Conservation (phyloP, 305 asterid species). For the Fraxinus angustifolia region DNA sequence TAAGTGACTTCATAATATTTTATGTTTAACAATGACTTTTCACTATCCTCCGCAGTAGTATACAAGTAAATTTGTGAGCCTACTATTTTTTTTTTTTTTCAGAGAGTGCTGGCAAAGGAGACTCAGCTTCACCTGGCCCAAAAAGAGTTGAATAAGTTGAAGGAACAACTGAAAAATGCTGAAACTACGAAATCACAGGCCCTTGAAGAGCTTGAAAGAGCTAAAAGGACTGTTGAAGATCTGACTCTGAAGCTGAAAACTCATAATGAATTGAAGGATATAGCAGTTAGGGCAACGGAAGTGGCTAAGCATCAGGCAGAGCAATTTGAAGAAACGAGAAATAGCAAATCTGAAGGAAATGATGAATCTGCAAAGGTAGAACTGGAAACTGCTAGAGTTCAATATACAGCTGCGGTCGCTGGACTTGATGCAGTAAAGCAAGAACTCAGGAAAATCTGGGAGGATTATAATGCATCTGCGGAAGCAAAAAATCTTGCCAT, state of each 20-base stretch:
- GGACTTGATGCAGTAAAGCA: constrained; percentile 67
- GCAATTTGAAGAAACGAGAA: constrained; percentile 45
- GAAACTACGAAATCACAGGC: constrained; percentile 70
- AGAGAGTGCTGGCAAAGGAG: constrained; percentile 77
- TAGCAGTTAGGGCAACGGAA: constrained; percentile 50
- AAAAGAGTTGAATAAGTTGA: constrained; percentile 67
- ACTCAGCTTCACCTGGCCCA: constrained; percentile 68
- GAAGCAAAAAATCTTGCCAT: constrained; percentile 50
- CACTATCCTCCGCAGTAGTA: neutral
- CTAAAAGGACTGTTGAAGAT: constrained; percentile 53
- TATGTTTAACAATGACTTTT: neutral
- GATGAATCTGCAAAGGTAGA: constrained; percentile 35
- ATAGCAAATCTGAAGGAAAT: constrained; percentile 27
- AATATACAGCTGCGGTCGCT: constrained; percentile 41
- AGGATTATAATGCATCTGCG: constrained; percentile 46
- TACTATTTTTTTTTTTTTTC: constrained; percentile 7
- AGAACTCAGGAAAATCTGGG: constrained; percentile 54
- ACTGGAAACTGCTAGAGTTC: constrained; percentile 41
- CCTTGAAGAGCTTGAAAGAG: constrained; percentile 65
- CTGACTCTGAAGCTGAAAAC: constrained; percentile 49
- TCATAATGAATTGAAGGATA: constrained; percentile 53
- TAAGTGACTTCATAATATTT: neutral
- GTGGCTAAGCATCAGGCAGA: constrained; percentile 48
- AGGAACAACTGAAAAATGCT: constrained; percentile 62
- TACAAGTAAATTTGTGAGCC: neutral